phyloP scores from a whole-genome alignment of 202 grass and related monocot genomes.

The Schoenoplectus tabernaemontani region DNA sequence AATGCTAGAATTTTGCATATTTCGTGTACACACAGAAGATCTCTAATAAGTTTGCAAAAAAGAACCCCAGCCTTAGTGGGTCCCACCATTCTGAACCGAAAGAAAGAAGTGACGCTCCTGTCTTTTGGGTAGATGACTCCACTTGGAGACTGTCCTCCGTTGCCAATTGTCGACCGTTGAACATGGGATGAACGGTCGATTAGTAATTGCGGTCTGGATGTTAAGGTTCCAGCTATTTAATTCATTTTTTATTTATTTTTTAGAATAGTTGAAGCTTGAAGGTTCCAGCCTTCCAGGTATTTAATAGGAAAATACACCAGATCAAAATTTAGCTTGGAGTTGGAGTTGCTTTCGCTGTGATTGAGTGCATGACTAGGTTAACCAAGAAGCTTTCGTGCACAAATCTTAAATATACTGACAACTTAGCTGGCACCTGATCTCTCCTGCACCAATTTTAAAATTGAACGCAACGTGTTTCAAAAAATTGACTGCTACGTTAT shows the following conservation, averaged over 20 bases:
- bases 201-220: constrained; percentile 8
- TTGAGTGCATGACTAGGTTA: constrained; percentile 15
- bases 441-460: neutral
- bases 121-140: neutral
- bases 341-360: neutral
- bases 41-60: neutral
- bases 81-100: neutral
- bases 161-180: neutral
- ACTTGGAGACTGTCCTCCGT: neutral
- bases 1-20: too few relatives aligned
- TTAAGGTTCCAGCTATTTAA: neutral
- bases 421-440: neutral
- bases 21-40: neutral
- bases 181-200: neutral
- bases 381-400: neutral
- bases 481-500: neutral
- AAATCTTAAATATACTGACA: neutral
- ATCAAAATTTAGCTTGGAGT: neutral
- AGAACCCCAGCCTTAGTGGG: neutral
- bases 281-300: too few relatives aligned
- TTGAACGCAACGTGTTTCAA: too few relatives aligned
- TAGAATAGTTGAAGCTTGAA: too few relatives aligned
- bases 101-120: neutral
- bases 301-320: neutral
- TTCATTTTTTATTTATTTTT: too few relatives aligned